Conservation (phyloP, 2,329 filamentous ascomycete species). For the Neopestalotiopsis clavispora region DNA sequence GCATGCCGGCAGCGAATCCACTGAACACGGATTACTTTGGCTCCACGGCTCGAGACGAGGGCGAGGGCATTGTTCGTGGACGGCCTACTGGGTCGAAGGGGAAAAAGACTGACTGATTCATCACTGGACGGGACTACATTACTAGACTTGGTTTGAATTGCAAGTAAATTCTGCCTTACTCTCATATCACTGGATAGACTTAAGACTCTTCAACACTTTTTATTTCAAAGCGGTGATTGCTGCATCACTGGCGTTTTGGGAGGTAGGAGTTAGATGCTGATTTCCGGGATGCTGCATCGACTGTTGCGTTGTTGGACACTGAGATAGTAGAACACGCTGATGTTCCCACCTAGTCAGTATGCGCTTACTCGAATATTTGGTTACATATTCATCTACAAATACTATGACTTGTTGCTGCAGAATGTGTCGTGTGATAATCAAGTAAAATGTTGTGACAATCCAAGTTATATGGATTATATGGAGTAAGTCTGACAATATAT, state of each 20-base stretch:
- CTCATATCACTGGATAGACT: conserved; percentile 8
- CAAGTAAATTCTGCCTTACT: not conserved
- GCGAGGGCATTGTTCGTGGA: conserved; percentile 42
- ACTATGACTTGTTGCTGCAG: too few relatives aligned
- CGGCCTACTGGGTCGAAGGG: conserved; percentile 45
- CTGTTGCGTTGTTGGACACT: not conserved
- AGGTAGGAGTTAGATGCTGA: conserved; percentile 1
- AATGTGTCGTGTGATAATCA: too few relatives aligned
- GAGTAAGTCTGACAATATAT: too few relatives aligned
- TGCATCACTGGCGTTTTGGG: conserved; percentile 7
- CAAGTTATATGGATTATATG: too few relatives aligned
- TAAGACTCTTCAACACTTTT: not conserved
- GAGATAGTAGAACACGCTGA: not conserved
- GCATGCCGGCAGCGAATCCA: conserved; percentile 32
- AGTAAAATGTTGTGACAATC: too few relatives aligned
- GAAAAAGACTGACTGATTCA: conserved; percentile 49
- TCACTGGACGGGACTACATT: not conserved
- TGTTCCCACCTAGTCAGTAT: not conserved
- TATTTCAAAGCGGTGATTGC: not conserved
- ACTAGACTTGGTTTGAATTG: not conserved
- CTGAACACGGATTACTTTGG: conserved; percentile 38
- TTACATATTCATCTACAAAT: not conserved
- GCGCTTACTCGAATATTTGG: not conserved
- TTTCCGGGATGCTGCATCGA: not conserved
- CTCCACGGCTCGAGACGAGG: conserved; percentile 44